Evolutionary conservation across 768 basidiomycete species (phyloP), one percentile per base, ranked within the genome.

Genomic region (Rhodotorula kratochvilovae): DNA sequence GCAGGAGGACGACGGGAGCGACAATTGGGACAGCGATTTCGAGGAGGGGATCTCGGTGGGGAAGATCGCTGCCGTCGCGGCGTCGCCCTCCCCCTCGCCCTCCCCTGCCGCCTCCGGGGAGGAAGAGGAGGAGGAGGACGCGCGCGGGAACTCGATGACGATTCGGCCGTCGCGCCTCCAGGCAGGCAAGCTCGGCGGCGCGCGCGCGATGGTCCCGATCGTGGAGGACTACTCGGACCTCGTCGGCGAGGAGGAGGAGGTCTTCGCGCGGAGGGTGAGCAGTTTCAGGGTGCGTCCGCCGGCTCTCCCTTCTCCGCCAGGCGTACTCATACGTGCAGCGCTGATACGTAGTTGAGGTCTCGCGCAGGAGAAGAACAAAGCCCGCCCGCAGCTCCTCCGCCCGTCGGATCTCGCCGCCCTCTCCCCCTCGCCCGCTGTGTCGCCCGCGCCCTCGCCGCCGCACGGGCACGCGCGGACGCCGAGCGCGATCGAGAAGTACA

Each of bases 11-110:
- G 61, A 54, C 12, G 63, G 16, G 13, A 51, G 25, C 2, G 93
- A 96, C 79, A 95, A 93, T 73, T 99, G 96, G 96, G 96, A 99
- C 77, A 91, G 93, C 73, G 96, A 99, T 78, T 99, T 99, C 74
- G 92, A 93, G 79, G 92, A 91, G 74, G 92, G 89, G 2, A 92
- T 93, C 45, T 92, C 91, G 0, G 86, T 91, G 63, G 87, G 88
- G 15, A 95, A 93, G 80, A 80, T 94, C 42, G 89, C 89, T 82
- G 45, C 51, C 33, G 66, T 42, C 58, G n/a, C n/a, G 39, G 70
- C 1, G 63, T 48, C 27, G 70, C n/a, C 48, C 3, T 46, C 13
- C 21, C 29, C 31, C 5, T 27, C 59, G 19, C 51, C 48, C 0
- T 43, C 55, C n/a, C 10, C 43, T 23, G 42, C 27, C n/a, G 42